A percentile compares a stretch with the other conserved stretches of the same genome.
Evolutionary conservation across 306 rosid genomes (phyloP).

Genomic region (Crataegus laevigata): DNA sequence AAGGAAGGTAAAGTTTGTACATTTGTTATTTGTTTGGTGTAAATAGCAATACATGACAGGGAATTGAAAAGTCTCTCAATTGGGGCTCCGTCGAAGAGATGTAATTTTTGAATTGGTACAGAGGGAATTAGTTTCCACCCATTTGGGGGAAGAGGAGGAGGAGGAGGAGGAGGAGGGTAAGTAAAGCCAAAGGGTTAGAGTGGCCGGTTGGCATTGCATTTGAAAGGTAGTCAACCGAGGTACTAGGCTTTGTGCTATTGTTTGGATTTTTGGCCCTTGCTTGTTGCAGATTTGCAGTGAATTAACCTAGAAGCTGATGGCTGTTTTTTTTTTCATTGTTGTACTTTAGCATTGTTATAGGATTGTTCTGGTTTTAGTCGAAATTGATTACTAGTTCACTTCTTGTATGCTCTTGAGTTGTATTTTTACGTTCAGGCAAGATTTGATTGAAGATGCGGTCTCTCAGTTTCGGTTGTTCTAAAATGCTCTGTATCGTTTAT

Average conservation of each 20-base stretch:
- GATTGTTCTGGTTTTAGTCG: not conserved
- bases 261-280: not conserved
- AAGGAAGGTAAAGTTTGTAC: constrained; percentile 10
- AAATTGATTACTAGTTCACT: constrained; percentile 20
- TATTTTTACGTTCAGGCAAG: not conserved
- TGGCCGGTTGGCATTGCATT: not conserved
- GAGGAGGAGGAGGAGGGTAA: not conserved
- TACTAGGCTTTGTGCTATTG: not conserved
- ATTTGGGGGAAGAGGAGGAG: constrained; percentile 2
- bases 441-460: not conserved
- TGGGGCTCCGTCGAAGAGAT: constrained; percentile 8
- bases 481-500: not conserved
- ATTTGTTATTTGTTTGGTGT: constrained; percentile 24
- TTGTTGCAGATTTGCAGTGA: not conserved
- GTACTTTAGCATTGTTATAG: not conserved
- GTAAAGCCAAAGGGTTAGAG: not conserved
- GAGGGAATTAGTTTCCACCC: not conserved
- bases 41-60: constrained; percentile 30
- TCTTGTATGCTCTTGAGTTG: not conserved
- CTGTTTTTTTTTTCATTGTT: not conserved
- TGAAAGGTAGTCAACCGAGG: not conserved
- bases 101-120: constrained; percentile 13
- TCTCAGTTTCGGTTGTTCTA: constrained; percentile 13
- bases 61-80: constrained; percentile 15
- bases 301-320: not conserved